Base-by-base conservation (phyloP, 2,329 filamentous ascomycete species). In the Fusarium pseudoanthophilum region DNA sequence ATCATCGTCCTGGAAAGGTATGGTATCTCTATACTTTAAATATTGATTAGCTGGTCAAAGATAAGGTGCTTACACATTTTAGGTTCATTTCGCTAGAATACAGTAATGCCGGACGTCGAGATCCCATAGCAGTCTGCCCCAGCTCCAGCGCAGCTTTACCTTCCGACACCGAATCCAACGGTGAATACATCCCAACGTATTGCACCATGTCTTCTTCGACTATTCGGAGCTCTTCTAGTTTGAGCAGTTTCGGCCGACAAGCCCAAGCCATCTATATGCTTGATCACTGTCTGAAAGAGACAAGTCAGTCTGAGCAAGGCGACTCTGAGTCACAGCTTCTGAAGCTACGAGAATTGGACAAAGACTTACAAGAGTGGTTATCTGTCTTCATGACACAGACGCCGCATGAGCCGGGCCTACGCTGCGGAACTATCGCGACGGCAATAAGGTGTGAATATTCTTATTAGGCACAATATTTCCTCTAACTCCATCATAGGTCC, bases 231-330 rank as follows among this genome's bases (percentile, higher is more conserved):
- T 11, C 32, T 4, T 53, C 32, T 2, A 14, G 13, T 11, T 0
- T 37, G 7, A 53, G 49, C 2, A 53, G 18, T 28, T 53, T 53
- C 10, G 32, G 49, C 0, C 49, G 24, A 15, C 49, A 53, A 21
- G 32, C 49, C 0, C 49, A 28, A 11, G 49, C 32, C 4, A 53
- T 53, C 9, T 21, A 53, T 2, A 16, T 53, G 49, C 49, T 53
- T 1, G 49, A 53, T 10, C 24, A 5, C 10, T 53, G 32, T 3
- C 0, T 37, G 18, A 4, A 21, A 0, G 32, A 21, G 3, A 37
- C 18, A 7, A 13, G 0, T 0, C 32, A 28, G 2, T 9, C 14
- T 9, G 1, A 15, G 0, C 13, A 11, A 11, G 3, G 5, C 16
- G 24, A 53, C 3, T 2, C 10, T 8, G 9, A 26, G 1, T 0